phyloP scores from a whole-genome alignment of 2,329 filamentous ascomycete species.

The Diplodia mutila region DNA sequence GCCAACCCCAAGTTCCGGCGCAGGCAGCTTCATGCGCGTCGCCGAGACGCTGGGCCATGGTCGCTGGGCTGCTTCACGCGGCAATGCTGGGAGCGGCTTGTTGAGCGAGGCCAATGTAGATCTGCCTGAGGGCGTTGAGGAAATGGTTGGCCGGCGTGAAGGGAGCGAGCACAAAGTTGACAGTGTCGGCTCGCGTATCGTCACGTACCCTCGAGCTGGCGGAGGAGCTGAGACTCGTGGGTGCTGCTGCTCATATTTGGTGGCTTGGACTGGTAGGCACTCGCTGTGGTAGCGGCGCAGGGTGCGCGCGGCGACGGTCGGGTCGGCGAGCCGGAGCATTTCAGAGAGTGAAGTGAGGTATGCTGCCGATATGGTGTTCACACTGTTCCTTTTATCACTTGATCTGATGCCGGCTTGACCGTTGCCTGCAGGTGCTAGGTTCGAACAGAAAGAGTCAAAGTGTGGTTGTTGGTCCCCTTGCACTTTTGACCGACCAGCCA shows the following conservation, averaged over 20 bases:
- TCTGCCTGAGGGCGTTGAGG: background rate
- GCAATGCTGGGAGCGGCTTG: background rate
- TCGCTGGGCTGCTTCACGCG: background rate
- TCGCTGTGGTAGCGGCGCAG: background rate
- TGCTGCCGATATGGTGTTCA: no score
- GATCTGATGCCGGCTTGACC: no score
- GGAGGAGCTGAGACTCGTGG: background rate
- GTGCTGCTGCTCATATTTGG: background rate
- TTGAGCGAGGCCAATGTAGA: background rate
- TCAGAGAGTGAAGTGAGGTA: background rate
- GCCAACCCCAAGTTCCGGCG: no score
- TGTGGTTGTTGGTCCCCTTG: no score
- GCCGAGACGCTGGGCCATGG: background rate
- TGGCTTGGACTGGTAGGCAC: background rate
- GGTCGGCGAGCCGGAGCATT: slow-evolving; percentile 9
- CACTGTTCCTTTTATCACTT: no score
- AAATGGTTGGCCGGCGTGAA: background rate
- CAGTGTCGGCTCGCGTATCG: background rate
- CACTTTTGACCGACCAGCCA: no score
- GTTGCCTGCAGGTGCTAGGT: no score
- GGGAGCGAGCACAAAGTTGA: background rate
- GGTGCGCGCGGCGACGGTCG: background rate
- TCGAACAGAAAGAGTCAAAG: no score
- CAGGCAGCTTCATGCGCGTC: background rate
- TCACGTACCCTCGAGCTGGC: background rate